A percentile compares a stretch with the other conserved stretches of the same genome.
Evolutionary conservation across 1,284 basidiomycete genomes (phyloP).

Genomic region (Papiliotrema nemorosa): DNA sequence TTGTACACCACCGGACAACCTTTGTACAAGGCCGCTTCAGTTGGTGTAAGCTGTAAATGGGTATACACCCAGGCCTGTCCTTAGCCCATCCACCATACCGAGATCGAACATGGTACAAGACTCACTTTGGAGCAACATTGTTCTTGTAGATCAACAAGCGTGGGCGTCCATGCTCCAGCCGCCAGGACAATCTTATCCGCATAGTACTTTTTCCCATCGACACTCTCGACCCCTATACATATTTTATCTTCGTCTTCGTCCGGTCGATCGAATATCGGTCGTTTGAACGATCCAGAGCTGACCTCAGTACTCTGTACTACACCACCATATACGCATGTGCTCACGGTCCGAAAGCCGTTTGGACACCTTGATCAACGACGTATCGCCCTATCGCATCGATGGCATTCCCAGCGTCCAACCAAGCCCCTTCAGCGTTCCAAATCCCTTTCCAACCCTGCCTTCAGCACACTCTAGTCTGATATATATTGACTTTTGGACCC

Average conservation of each 20-base stretch:
- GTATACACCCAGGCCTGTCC: conserved; percentile 40
- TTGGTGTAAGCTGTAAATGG: conserved; percentile 36
- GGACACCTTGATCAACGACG: conserved; percentile 29
- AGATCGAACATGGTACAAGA: not conserved
- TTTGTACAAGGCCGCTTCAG: conserved; percentile 30
- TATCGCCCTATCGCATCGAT: conserved; percentile 33
- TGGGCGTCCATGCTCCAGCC: conserved; percentile 43
- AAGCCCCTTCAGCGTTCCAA: conserved; percentile 29
- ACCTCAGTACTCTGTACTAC: not conserved
- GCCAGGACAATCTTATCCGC: conserved; percentile 41
- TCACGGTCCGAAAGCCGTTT: conserved; percentile 26
- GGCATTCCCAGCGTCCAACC: conserved; percentile 38
- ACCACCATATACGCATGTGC: not conserved
- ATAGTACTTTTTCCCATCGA: conserved; percentile 28
- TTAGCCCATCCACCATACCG: too few species aligned
- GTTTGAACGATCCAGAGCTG: conserved; percentile 29
- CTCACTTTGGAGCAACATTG: conserved; percentile 40
- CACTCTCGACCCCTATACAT: conserved; percentile 29
- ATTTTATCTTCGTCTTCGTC: conserved; percentile 13
- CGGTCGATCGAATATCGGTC: conserved; percentile 21
- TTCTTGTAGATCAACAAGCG: conserved; percentile 36
- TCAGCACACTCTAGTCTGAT: conserved; percentile 11
- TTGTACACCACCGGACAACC: conserved; percentile 28
- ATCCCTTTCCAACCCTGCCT: conserved; percentile 31
- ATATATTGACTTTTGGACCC: conserved; percentile 2